Evolutionary conservation across 805 yeast genomes (phyloP), one percentile per base, ranked within the genome.

Genomic region (Ogataea henricii): DNA sequence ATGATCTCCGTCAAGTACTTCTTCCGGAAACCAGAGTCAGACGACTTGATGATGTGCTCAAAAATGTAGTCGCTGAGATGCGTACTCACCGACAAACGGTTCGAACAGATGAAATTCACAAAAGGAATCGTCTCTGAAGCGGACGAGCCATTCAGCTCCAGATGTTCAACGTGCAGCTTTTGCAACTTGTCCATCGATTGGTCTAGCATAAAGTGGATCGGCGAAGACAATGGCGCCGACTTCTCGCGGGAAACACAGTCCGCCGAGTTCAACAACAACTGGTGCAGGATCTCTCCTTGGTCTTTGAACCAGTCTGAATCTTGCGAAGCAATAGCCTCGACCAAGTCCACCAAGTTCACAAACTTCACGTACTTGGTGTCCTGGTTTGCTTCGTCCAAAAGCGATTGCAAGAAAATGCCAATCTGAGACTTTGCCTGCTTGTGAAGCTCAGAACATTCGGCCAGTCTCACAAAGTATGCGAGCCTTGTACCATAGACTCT

Each of bases 131-230:
- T 65, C 13, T 65, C 58, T 3, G 69, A 72, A 39, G 64, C 60
- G 30, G 51, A 44, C 1, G 43, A 36, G 5, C 45, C 47, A 9
- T 45, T 47, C 9, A 47, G 22, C 12, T 41, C 48, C 35, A 65
- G 22, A 21, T 36, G 54, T 10, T 67, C 55, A 40, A 79, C 70
- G 47, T 76, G 76, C 0, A 81, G 48, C 0, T 45, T 40, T 62
- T 88, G 92, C 39, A 88, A 71, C 46, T 78, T 82, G 20, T 76
- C 76, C 21, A 87, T 69, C 0, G 94, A 82, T 59, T 86, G 90
- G 27, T 78, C 84, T 3, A 88, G 73, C 60, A 86, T 88, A 60
- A 90, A 78, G 50, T 84, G 88, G 16, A 81, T 71, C 1, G 83
- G 70, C 0, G 90, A 82, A 1, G 79, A 73, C 48, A 82, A 63